Conservation (phyloP, 2,329 filamentous ascomycete genomes). For the Thelonectria rubi region DNA sequence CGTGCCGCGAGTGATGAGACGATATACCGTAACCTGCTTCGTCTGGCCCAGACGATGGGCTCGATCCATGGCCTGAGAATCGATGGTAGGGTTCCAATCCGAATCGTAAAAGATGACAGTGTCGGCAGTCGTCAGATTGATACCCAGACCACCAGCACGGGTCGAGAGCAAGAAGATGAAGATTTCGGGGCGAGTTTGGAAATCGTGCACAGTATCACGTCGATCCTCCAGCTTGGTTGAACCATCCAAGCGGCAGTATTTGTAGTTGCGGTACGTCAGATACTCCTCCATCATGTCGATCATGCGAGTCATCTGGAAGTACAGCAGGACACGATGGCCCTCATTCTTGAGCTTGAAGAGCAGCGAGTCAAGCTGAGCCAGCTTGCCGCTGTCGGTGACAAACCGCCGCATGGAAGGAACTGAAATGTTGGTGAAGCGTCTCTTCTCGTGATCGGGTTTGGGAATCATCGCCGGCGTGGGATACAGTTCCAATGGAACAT, state of each 20-base stretch:
- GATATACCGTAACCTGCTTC: conserved; percentile 94
- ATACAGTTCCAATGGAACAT: conserved; percentile 71
- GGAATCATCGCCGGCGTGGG: conserved; percentile 76
- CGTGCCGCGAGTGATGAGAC: conserved; percentile 93
- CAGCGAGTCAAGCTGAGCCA: conserved; percentile 88
- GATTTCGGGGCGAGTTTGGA: conserved; percentile 93
- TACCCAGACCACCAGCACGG: conserved; percentile 95
- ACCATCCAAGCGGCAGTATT: conserved; percentile 95
- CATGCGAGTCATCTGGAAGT: conserved; percentile 99
- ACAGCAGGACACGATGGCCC: conserved; percentile 91
- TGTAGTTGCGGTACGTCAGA: conserved; percentile 98
- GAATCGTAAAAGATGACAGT: conserved; percentile 99
- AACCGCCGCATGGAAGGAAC: conserved; percentile 98
- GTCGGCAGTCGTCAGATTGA: conserved; percentile 95
- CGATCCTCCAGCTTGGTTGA: conserved; percentile 97
- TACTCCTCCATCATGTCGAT: conserved; percentile 99
- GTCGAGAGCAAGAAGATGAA: conserved; percentile 98
- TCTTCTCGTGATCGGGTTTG: conserved; percentile 80
- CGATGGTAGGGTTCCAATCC: conserved; percentile 99
- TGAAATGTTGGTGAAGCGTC: conserved; percentile 87
- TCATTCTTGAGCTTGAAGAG: conserved; percentile 90
- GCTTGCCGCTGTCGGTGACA: conserved; percentile 96
- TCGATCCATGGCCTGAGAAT: conserved; percentile 98
- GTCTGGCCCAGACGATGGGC: conserved; percentile 98
- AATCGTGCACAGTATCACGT: conserved; percentile 94